These are phyloP conservation scores for Babesia sp. DNA, from an alignment of 169 alveolate genomes.

Conservation along the genomic window DNA sequence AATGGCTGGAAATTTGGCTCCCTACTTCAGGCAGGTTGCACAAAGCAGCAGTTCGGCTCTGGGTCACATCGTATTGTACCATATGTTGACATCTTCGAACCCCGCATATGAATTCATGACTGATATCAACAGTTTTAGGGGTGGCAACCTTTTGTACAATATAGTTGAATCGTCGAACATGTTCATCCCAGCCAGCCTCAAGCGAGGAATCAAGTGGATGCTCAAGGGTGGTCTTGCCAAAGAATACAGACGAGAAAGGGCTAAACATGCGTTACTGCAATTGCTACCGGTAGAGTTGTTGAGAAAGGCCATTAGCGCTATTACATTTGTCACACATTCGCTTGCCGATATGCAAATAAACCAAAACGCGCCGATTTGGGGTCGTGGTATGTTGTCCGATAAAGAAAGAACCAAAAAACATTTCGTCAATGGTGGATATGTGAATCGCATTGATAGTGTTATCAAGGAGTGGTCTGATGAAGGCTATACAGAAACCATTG, in stretches of 20 bases:
- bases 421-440: constrained; percentile 50
- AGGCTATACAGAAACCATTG: constrained; percentile 55
- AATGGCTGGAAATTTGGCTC: constrained; percentile 47
- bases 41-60: constrained; percentile 37
- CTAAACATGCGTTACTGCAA: constrained; percentile 67
- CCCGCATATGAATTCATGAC: constrained; percentile 64
- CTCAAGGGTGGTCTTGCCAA: constrained; percentile 68
- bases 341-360: constrained; percentile 71
- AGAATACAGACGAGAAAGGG: constrained; percentile 61
- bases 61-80: constrained; percentile 56
- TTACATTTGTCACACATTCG: constrained; percentile 75
- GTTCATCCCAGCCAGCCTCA: constrained; percentile 72
- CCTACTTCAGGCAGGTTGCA: constrained; percentile 39
- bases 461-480: constrained; percentile 63
- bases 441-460: constrained; percentile 35
- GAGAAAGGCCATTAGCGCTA: constrained; percentile 66
- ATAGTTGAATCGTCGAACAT: constrained; percentile 73
- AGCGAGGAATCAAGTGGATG: constrained; percentile 65
- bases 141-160: constrained; percentile 63
- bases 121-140: constrained; percentile 58
- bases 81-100: constrained; percentile 33
- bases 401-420: constrained; percentile 10
- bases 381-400: constrained; percentile 25
- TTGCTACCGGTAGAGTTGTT: constrained; percentile 67
- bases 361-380: constrained; percentile 67